A percentile compares a stretch with the other conserved stretches of the same genome.
phyloP scores from a whole-genome alignment of 495 filamentous ascomycete genomes.

The Talaromyces wortmannii region DNA sequence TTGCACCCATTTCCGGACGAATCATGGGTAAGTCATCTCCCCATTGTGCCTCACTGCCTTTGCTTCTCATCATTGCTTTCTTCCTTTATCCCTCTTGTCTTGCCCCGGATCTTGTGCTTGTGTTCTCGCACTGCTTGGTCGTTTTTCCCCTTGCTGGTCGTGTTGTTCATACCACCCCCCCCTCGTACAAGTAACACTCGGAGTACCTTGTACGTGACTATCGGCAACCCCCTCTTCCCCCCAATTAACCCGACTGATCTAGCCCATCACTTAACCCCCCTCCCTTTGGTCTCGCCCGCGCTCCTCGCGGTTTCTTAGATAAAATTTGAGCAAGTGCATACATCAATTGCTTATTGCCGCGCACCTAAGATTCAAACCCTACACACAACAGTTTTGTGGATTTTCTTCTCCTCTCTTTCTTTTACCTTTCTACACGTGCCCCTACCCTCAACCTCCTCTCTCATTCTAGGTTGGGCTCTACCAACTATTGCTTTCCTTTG shows the following conservation, averaged over 20 bases:
- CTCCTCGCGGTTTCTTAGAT: neutral
- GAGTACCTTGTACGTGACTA: conserved; percentile 2
- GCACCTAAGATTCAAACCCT: neutral
- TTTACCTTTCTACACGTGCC: conserved; percentile 14
- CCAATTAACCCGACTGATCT: conserved; percentile 2
- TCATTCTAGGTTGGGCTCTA: conserved; percentile 16
- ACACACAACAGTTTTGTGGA: conserved; percentile 3
- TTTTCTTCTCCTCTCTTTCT: neutral
- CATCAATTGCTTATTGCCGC: neutral
- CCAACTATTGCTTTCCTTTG: conserved; percentile 17
- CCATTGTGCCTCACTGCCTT: conserved; percentile 13
- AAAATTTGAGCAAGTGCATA: neutral
- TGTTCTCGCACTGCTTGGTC: neutral
- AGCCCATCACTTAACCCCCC: neutral
- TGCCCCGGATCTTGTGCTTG: neutral
- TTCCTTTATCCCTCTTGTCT: neutral
- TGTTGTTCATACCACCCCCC: neutral
- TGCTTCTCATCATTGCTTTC: conserved; percentile 13
- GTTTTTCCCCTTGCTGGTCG: neutral
- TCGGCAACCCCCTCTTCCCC: conserved; percentile 14
- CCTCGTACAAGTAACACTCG: neutral
- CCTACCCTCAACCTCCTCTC: conserved; percentile 13
- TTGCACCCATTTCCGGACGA: conserved; percentile 14
- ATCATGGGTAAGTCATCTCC: conserved; percentile 15
- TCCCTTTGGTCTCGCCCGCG: neutral